Percentiles rank a stretch among this genome's conserved stretches.
phyloP scores from a whole-genome alignment of 2,329 filamentous ascomycete genomes.

The Trichoderma sp. region DNA sequence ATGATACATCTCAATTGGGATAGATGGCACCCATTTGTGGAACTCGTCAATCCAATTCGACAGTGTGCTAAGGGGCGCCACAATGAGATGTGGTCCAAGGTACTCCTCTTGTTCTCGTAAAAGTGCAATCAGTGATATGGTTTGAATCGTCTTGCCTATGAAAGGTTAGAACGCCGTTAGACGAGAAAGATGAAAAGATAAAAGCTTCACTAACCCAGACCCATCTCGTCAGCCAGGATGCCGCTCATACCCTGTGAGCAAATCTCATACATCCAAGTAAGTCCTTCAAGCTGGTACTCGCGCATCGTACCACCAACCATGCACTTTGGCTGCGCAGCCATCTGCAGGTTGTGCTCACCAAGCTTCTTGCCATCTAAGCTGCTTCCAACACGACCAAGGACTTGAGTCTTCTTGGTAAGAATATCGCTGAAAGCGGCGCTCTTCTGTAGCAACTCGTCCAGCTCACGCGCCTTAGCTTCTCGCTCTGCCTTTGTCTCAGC shows the following conservation, averaged over 20 bases:
- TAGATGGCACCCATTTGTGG: constrained; percentile 80
- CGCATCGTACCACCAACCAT: constrained; percentile 88
- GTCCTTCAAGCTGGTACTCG: constrained; percentile 87
- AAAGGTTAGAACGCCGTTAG: constrained; percentile 9
- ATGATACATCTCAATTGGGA: constrained; percentile 89
- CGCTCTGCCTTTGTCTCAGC: constrained; percentile 53
- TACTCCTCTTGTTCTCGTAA: constrained; percentile 83
- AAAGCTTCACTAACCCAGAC: constrained; percentile 53
- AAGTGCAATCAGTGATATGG: constrained; percentile 82
- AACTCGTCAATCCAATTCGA: constrained; percentile 98
- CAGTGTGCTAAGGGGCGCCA: constrained; percentile 85
- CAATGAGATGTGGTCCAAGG: constrained; percentile 82
- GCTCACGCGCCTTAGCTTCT: constrained; percentile 56
- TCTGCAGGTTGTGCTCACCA: constrained; percentile 66
- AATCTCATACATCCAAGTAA: constrained; percentile 93
- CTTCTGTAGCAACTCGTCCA: constrained; percentile 59
- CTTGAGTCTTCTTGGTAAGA: constrained; percentile 61
- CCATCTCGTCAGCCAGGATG: constrained; percentile 93
- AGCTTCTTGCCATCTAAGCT: constrained; percentile 58
- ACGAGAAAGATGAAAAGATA: background rate
- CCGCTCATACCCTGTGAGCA: constrained; percentile 80
- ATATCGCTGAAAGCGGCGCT: constrained; percentile 62
- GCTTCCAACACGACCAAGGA: constrained; percentile 60
- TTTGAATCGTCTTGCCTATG: constrained; percentile 83
- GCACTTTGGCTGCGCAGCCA: constrained; percentile 81